Conservation (phyloP, 2,329 filamentous ascomycete genomes). For the Talaromyces sp. region DNA sequence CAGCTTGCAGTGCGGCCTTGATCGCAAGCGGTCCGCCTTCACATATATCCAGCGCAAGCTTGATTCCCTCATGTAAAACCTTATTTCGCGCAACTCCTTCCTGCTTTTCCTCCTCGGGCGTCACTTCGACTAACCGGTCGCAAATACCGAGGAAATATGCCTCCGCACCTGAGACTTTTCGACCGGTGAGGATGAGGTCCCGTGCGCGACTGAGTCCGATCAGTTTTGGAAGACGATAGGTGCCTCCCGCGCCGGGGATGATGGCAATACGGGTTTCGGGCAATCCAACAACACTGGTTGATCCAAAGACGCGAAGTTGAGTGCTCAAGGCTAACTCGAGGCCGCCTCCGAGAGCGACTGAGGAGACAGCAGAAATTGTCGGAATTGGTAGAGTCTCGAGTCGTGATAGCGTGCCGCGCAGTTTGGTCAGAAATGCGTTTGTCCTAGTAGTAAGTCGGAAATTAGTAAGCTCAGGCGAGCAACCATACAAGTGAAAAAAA, state of each 20-base stretch:
- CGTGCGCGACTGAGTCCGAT: slow-evolving; percentile 79
- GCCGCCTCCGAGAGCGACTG: slow-evolving; percentile 83
- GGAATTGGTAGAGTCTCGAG: slow-evolving; percentile 78
- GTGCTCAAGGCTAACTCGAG: slow-evolving; percentile 89
- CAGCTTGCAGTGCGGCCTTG: slow-evolving; percentile 73
- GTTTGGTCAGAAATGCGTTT: slow-evolving; percentile 68
- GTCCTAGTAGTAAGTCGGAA: slow-evolving; percentile 59
- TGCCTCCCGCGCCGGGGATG: slow-evolving; percentile 90
- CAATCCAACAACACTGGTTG: slow-evolving; percentile 72
- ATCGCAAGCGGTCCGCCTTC: slow-evolving; percentile 84
- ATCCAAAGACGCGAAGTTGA: slow-evolving; percentile 81
- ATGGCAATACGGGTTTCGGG: slow-evolving; percentile 93
- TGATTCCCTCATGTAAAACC: slow-evolving; percentile 72
- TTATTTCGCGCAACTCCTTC: slow-evolving; percentile 60
- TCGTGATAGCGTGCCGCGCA: slow-evolving; percentile 71
- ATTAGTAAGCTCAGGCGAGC: background rate
- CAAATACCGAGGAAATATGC: slow-evolving; percentile 89
- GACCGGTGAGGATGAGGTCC: slow-evolving; percentile 84
- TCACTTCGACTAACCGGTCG: slow-evolving; percentile 81
- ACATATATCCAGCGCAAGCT: slow-evolving; percentile 79
- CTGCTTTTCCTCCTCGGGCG: slow-evolving; percentile 52
- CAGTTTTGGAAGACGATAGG: slow-evolving; percentile 76
- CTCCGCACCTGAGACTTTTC: slow-evolving; percentile 77
- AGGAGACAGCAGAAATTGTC: slow-evolving; percentile 83
- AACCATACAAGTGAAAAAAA: background rate